Conservation (phyloP, 345 rosid genomes). For the Euclidium syriacum region DNA sequence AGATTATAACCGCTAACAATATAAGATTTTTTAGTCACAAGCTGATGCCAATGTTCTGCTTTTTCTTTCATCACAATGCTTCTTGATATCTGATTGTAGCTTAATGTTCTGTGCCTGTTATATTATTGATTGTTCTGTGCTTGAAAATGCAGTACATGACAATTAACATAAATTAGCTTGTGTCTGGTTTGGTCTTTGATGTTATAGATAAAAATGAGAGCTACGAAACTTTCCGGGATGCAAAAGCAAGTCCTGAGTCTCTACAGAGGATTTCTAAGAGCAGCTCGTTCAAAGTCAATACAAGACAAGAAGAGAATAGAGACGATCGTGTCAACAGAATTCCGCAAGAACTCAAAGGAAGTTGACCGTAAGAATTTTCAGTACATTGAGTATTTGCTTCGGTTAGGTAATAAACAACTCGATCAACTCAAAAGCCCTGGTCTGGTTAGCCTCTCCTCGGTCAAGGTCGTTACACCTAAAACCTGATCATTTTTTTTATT, state of each 20-base stretch:
- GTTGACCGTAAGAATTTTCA: constrained; percentile 77
- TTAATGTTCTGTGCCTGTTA: background rate
- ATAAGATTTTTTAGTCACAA: background rate
- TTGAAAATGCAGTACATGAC: background rate
- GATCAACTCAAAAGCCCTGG: constrained; percentile 68
- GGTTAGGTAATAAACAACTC: constrained; percentile 73
- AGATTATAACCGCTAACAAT: background rate
- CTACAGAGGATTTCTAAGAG: constrained; percentile 80
- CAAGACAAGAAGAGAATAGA: constrained; percentile 60
- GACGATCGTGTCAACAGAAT: constrained; percentile 56
- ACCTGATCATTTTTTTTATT: background rate
- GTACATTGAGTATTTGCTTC: constrained; percentile 73
- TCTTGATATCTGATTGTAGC: background rate
- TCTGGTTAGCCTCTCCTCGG: constrained; percentile 43
- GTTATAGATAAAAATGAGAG: constrained; percentile 29
- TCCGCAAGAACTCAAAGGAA: constrained; percentile 52
- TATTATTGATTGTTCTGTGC: background rate
- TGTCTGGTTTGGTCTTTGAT: background rate
- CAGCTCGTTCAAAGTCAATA: constrained; percentile 54
- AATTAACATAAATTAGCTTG: background rate
- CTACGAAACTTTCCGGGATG: constrained; percentile 64
- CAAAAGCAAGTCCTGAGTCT: constrained; percentile 82
- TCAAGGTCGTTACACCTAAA: constrained; percentile 29
- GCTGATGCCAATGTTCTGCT: background rate
- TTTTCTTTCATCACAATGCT: too few relatives aligned